Evolutionary conservation across 495 filamentous ascomycete species (phyloP).

Genomic region (Penicilliopsis zonata): DNA sequence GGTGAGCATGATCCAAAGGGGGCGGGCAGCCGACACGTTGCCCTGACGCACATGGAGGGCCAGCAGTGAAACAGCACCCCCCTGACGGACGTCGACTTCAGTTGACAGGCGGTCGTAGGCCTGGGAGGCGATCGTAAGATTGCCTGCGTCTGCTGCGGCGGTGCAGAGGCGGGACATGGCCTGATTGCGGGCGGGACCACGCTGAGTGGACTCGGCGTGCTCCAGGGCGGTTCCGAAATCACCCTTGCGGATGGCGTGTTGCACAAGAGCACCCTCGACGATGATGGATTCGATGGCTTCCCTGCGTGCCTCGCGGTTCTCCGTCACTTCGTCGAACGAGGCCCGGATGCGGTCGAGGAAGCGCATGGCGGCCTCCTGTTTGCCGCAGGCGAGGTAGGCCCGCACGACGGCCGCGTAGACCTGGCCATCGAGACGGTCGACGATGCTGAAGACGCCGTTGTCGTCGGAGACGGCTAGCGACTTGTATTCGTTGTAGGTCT

Average conservation of each 20-base stretch:
- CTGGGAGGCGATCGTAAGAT: constrained; percentile 53
- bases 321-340: constrained; percentile 45
- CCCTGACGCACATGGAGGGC: constrained; percentile 74
- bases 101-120: constrained; percentile 48
- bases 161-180: constrained; percentile 47
- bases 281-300: constrained; percentile 56
- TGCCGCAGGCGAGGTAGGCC: constrained; percentile 71
- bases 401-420: constrained; percentile 83
- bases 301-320: constrained; percentile 35
- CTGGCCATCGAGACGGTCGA: constrained; percentile 63
- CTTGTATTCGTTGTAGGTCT: constrained; percentile 92
- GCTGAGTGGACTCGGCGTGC: constrained; percentile 44
- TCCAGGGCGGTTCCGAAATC: constrained; percentile 54
- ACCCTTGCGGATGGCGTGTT: constrained; percentile 50
- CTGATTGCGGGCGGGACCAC: constrained; percentile 32
- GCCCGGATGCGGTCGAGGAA: constrained; percentile 70
- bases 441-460: constrained; percentile 55
- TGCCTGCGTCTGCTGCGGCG: constrained; percentile 69
- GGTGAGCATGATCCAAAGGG: constrained; percentile 64
- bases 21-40: constrained; percentile 60
- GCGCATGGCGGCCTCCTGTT: constrained; percentile 61
- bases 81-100: constrained; percentile 36
- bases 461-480: constrained; percentile 69
- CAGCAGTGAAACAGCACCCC: constrained; percentile 69
- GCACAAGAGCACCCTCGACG: constrained; percentile 60